Conservation (phyloP, 495 filamentous ascomycete species). For the Bathelium albidoporum region DNA sequence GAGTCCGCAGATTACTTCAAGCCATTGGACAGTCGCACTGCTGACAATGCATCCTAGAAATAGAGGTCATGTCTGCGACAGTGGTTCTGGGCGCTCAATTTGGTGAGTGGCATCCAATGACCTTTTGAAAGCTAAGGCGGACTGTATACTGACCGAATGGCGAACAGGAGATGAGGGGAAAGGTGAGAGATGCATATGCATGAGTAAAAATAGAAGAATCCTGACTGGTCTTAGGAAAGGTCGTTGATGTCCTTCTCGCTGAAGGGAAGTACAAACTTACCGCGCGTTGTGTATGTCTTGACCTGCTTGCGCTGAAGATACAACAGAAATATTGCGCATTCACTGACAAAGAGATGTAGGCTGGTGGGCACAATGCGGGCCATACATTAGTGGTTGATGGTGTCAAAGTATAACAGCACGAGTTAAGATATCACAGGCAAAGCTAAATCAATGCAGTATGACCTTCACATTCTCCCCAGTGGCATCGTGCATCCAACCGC, state of each 20-base stretch:
- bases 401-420: slow-evolving; percentile 5
- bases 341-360: slow-evolving; percentile 8
- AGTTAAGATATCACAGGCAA: neutral
- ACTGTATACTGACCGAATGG: neutral
- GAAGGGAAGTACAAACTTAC: slow-evolving; percentile 48
- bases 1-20: neutral
- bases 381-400: slow-evolving; percentile 13
- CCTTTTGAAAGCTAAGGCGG: neutral
- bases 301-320: neutral
- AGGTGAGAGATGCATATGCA: slow-evolving; percentile 20
- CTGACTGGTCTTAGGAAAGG: slow-evolving; percentile 46
- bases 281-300: slow-evolving; percentile 45
- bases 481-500: slow-evolving; percentile 67
- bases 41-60: neutral
- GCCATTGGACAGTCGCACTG: neutral
- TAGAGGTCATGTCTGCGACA: slow-evolving; percentile 4
- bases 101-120: slow-evolving; percentile 3
- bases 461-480: slow-evolving; percentile 37
- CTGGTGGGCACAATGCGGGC: slow-evolving; percentile 22
- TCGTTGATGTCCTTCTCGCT: slow-evolving; percentile 56
- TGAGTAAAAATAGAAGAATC: neutral
- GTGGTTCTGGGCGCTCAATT: slow-evolving; percentile 13
- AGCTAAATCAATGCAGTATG: slow-evolving; percentile 58
- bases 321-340: slow-evolving; percentile 45
- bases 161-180: slow-evolving; percentile 1